Evolutionary conservation across 768 basidiomycete genomes (phyloP).

Genomic region (Vishniacozyma victoriae): DNA sequence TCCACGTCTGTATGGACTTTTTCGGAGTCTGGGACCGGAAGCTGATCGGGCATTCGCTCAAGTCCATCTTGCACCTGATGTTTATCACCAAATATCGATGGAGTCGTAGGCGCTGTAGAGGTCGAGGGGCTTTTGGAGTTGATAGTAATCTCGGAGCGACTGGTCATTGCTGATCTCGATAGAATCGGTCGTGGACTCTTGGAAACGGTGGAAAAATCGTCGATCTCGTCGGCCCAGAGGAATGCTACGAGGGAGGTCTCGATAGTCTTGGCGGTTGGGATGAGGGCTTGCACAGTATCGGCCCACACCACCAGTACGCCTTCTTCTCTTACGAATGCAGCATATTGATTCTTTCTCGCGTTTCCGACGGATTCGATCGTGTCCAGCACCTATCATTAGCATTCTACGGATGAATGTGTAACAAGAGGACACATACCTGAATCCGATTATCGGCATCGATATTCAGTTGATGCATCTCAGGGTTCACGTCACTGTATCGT

Average conservation of each 20-base stretch:
- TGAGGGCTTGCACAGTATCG: constrained; percentile 68
- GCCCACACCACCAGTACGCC: constrained; percentile 80
- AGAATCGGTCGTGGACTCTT: too few species aligned
- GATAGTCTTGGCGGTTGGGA: constrained; percentile 54
- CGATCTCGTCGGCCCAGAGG: constrained; percentile 57
- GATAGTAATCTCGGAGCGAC: constrained; percentile 8
- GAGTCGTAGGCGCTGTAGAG: constrained; percentile 30
- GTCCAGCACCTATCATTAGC: constrained; percentile 60
- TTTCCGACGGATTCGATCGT: constrained; percentile 68
- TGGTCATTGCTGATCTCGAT: constrained; percentile 15
- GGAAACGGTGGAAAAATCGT: constrained; percentile 18
- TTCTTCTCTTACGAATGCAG: constrained; percentile 80
- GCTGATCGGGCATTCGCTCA: neutral
- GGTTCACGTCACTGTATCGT: neutral
- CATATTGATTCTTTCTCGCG: constrained; percentile 83
- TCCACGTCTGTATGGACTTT: neutral
- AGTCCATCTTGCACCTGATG: neutral
- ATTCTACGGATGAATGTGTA: too few species aligned
- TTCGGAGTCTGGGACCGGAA: neutral
- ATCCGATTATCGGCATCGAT: constrained; percentile 64
- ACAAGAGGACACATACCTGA: constrained; percentile 48
- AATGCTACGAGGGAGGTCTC: constrained; percentile 70
- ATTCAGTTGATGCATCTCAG: neutral
- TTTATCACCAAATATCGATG: neutral
- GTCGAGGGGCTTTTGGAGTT: constrained; percentile 59